Evolutionary conservation across 192 early-diverging fungal genomes (phyloP), one percentile per base, ranked within the genome.

Genomic region (Rhizophagus sp.): DNA sequence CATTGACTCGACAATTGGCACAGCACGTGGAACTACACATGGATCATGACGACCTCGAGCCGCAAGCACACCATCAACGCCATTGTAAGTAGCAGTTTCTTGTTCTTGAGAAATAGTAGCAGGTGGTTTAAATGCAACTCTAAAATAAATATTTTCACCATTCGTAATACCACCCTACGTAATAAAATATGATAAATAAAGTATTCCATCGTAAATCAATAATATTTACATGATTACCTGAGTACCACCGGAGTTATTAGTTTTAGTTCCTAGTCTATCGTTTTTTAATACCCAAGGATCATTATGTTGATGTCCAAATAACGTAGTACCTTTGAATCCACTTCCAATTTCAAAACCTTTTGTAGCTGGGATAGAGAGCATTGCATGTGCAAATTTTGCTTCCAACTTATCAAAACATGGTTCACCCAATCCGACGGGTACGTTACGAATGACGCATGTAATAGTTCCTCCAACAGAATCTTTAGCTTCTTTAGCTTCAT

Each of bases 361-460:
- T 25, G 98, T 99, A 5, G 98, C 97, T 9, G 98, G 98, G 76
- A 99, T 97, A 27, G 96, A 97, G 76, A 99, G 85, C 98, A 99
- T 99, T 10, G 97, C 98, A 81, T 99, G 97, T 9, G 98, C 98
- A 71, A 99, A 86, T 78, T 92, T 85, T 17, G 98, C 97, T 86
- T 99, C 97, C 39, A 98, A 87, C 83, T 99, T 99, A 84, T 99
- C 98, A 81, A 99, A 99, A 85, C 95, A 95, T 19, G 98, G 98
- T 85, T 99, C 98, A 71, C 98, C 98, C 50, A 99, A 88, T 4
- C 98, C 98, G 24, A 87, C 83, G 6, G 98, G 98, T 33, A 92
- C 89, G 74, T 97, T 95, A 67, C 98, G 91, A 84, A 99, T 96
- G 49, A 99, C 96, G 83, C 98, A 99, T 22, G 96, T 95, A 30